These are phyloP conservation scores for Talaromyces adpressus DNA, from an alignment of 495 filamentous ascomycete genomes.

Conservation along the genomic window DNA sequence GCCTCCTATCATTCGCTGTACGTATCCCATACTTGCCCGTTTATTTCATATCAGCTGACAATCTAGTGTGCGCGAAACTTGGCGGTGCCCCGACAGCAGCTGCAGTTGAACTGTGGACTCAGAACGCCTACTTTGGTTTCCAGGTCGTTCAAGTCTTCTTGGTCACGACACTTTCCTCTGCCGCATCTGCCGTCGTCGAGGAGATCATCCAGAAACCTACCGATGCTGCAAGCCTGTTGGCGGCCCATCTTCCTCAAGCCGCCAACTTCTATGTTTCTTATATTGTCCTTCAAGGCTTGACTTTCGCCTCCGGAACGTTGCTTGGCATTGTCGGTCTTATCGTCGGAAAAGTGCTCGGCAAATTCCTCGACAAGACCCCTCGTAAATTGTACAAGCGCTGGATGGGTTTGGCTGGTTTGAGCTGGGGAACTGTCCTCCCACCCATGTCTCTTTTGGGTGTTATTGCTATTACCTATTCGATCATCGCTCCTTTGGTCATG, in stretches of 20 bases:
- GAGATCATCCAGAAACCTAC: constrained; percentile 58
- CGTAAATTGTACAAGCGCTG: constrained; percentile 67
- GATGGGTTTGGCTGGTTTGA: constrained; percentile 53
- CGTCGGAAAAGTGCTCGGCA: constrained; percentile 71
- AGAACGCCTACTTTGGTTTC: constrained; percentile 92
- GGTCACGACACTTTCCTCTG: constrained; percentile 71
- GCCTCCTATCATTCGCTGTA: constrained; percentile 74
- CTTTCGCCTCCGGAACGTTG: constrained; percentile 67
- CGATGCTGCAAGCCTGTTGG: constrained; percentile 55
- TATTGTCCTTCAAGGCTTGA: constrained; percentile 87
- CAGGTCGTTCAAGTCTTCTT: constrained; percentile 95
- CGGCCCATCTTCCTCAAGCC: constrained; percentile 66
- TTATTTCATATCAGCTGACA: constrained; percentile 14
- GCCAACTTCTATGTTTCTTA: constrained; percentile 96
- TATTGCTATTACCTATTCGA: constrained; percentile 83
- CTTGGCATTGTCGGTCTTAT: constrained; percentile 74
- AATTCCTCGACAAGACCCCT: constrained; percentile 62
- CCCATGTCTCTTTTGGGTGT: constrained; percentile 77
- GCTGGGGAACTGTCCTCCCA: constrained; percentile 88
- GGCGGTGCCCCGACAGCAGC: constrained; percentile 72
- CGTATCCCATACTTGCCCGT: constrained; percentile 16
- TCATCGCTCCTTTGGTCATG: constrained; percentile 84
- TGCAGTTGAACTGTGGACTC: constrained; percentile 75
- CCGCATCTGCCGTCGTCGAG: constrained; percentile 48
- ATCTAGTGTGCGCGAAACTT: constrained; percentile 58